Conservation (phyloP, 1,284 basidiomycete genomes). For the Cystobasidium sp. region DNA sequence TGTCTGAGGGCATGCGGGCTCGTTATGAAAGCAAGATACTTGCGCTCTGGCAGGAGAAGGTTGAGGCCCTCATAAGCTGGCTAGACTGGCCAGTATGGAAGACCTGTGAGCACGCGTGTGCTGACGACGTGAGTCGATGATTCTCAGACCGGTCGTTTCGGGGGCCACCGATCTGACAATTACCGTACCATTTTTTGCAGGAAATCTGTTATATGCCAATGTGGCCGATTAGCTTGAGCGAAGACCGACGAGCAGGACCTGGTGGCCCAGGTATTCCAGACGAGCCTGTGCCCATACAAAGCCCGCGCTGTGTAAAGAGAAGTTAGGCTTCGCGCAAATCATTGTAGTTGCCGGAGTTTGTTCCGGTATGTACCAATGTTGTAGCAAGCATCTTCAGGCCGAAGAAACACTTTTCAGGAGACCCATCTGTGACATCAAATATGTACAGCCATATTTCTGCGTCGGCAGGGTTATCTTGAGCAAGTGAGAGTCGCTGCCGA, state of each 20-base stretch:
- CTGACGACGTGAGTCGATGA: background rate
- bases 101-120: slow-evolving; percentile 11
- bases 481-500: no score
- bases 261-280: background rate
- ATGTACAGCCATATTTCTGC: no score
- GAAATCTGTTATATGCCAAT: slow-evolving; percentile 30
- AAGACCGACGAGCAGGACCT: background rate
- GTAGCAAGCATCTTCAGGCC: background rate
- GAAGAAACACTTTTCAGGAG: no score
- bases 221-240: slow-evolving; percentile 12
- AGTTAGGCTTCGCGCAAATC: background rate
- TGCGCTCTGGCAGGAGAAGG: background rate
- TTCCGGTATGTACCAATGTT: background rate
- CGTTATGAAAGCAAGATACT: background rate
- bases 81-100: slow-evolving; percentile 23
- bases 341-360: background rate
- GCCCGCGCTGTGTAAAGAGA: background rate
- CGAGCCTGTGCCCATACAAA: background rate
- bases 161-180: background rate
- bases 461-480: no score
- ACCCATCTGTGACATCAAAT: no score
- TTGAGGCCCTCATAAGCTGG: background rate
- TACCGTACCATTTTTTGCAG: background rate
- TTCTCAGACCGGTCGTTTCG: background rate
- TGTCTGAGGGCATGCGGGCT: background rate